Evolutionary conservation across 148 eudicot genomes (phyloP), one percentile per base, ranked within the genome.

Genomic region (Polygonum maritimum): DNA sequence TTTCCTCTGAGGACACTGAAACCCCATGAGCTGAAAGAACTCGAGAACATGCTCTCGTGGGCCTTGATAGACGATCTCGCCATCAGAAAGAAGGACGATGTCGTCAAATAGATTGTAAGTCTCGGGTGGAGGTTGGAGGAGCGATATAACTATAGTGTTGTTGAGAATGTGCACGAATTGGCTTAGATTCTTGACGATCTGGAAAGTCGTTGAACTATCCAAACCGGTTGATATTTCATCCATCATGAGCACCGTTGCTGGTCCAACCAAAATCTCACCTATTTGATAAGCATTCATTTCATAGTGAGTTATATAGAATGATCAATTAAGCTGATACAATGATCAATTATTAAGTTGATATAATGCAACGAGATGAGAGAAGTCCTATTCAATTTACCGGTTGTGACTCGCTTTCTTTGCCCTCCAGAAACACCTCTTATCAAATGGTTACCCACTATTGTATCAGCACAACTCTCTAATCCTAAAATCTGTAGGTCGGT

Each of bases 1-100:
- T 83, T 83, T 93, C 74, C 96, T 84, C 78, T 87, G 87, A 12
- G 98, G 98, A 78, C 98, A 93, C 80, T 79, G 85, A 85, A 93
- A 93, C 0, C 98, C 96, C 91, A 91, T 91, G 47, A 33, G 45
- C 18, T 77, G 75, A 58, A 83, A 83, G 63, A 83, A 83, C 22
- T 83, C 85, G 1, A 83, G 62, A 21, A 83, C 80, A 38, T 21
- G 26, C 47, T 83, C 80, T 15, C 82, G 78, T n/a, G 82, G 82
- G 15, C 85, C 85, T 65, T 83, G 80, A 14, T 83, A 83, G 35
- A 82, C 80, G 7, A 79, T 74, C 40, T 45, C 67, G 51, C 82
- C 77, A 58, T 77, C 85, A 21, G 85, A 82, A 26, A 82, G 75
- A 14, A 82, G 78, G 63, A 82, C 79, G 3, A 82, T 77, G 69